A percentile compares a stretch with the other conserved stretches of the same genome.
phyloP scores from a whole-genome alignment of 108 stramenopile species.

The Aurantiochytrium sp. region DNA sequence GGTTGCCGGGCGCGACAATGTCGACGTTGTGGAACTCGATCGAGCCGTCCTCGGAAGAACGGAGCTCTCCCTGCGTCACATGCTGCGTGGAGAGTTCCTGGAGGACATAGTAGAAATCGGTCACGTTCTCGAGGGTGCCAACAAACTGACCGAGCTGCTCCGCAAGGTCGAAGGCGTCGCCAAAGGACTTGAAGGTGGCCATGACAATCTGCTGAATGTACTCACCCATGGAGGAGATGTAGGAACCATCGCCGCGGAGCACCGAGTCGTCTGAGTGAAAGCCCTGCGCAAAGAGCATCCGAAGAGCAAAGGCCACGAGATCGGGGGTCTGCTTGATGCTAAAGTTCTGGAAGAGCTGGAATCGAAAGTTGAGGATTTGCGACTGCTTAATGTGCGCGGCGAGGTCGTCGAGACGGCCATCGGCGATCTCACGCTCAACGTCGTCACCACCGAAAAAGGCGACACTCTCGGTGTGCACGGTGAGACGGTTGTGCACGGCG shows the following conservation, averaged over 20 bases:
- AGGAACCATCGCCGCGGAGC: not conserved
- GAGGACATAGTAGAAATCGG: slow-evolving; percentile 2
- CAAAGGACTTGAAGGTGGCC: slow-evolving; percentile 3
- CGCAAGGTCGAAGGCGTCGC: not conserved
- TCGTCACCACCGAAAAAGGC: slow-evolving; percentile 14
- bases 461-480: not conserved
- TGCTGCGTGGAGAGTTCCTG: not conserved
- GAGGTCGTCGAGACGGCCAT: not conserved
- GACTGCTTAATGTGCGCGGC: not conserved
- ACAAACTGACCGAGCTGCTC: not conserved
- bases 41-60: not conserved
- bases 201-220: slow-evolving; percentile 16
- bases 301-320: not conserved
- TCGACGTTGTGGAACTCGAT: slow-evolving; percentile 38
- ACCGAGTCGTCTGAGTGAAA: not conserved
- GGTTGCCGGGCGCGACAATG: slow-evolving; percentile 27
- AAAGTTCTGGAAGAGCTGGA: slow-evolving; percentile 7
- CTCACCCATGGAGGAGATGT: not conserved
- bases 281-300: slow-evolving; percentile 17
- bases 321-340: slow-evolving; percentile 19
- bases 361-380: not conserved
- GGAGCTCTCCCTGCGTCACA: not conserved
- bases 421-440: not conserved
- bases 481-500: slow-evolving; percentile 1
- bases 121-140: slow-evolving; percentile 2